phyloP scores from a whole-genome alignment of 2,329 filamentous ascomycete genomes.

The Claviceps arundinis region DNA sequence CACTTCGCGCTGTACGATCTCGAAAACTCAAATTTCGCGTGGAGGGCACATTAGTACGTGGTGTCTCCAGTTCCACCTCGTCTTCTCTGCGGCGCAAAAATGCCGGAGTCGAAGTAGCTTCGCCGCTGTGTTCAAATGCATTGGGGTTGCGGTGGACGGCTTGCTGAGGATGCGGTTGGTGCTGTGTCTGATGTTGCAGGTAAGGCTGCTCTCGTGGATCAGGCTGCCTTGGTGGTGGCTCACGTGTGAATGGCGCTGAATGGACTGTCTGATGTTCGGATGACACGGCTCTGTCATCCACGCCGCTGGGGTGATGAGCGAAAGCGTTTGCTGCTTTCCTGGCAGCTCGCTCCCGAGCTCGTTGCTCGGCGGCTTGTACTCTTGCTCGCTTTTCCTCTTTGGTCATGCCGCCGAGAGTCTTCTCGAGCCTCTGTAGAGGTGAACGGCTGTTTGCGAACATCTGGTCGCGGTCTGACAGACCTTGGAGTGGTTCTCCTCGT shows the following conservation, averaged over 20 bases:
- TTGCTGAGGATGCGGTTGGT: neutral
- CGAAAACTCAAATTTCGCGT: conserved; percentile 47
- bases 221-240: neutral
- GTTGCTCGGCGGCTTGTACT: conserved; percentile 68
- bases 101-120: conserved; percentile 12
- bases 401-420: conserved; percentile 80
- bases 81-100: conserved; percentile 9
- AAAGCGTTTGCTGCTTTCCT: conserved; percentile 18
- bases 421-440: conserved; percentile 84
- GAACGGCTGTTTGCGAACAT: conserved; percentile 70
- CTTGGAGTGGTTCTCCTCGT: conserved; percentile 25
- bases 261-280: conserved; percentile 1
- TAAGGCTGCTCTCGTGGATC: neutral
- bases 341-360: conserved; percentile 48
- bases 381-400: conserved; percentile 90
- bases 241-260: neutral
- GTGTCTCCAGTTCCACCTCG: conserved; percentile 9
- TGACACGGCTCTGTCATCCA: conserved; percentile 12
- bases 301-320: conserved; percentile 9
- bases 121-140: conserved; percentile 6
- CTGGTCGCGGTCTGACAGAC: conserved; percentile 33
- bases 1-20: conserved; percentile 38
- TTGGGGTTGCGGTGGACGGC: neutral
- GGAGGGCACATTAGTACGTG: conserved; percentile 22
- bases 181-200: conserved; percentile 1